A percentile compares a stretch with the other conserved stretches of the same genome.
Conservation (phyloP, 2,329 filamentous ascomycete species). For the Monilinia fructigena region DNA sequence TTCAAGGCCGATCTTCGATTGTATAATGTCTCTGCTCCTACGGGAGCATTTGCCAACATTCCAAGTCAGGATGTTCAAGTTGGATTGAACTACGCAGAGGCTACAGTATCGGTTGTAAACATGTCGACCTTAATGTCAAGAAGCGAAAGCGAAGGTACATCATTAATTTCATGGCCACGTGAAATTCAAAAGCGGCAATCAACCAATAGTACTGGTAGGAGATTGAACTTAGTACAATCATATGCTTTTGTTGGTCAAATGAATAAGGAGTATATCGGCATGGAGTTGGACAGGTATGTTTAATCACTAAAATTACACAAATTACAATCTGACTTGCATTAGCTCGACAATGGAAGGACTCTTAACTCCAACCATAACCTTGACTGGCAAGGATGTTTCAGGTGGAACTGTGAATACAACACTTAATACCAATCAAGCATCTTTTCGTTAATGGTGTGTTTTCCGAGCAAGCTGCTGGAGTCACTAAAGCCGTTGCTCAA, state of each 20-base stretch:
- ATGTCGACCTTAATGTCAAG: conserved; percentile 32
- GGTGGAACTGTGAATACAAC: conserved; percentile 59
- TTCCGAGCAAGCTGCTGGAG: conserved; percentile 44
- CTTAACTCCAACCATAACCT: conserved; percentile 66
- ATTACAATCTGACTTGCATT: conserved; percentile 44
- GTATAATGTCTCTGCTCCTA: conserved; percentile 64
- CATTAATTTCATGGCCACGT: conserved; percentile 36
- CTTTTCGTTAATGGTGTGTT: conserved; percentile 74
- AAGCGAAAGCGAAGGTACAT: conserved; percentile 26
- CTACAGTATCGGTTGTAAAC: conserved; percentile 50
- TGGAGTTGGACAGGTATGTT: conserved; percentile 60
- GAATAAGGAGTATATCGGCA: conserved; percentile 54
- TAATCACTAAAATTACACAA: too few relatives aligned
- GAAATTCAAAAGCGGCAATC: conserved; percentile 29
- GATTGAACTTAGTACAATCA: conserved; percentile 54
- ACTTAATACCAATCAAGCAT: conserved; percentile 67
- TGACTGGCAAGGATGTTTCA: conserved; percentile 55
- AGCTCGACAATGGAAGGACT: conserved; percentile 53
- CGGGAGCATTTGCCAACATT: conserved; percentile 53
- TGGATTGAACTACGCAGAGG: conserved; percentile 54
- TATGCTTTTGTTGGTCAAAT: conserved; percentile 70
- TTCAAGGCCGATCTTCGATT: conserved; percentile 77
- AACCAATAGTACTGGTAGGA: conserved; percentile 1
- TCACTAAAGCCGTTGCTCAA: conserved; percentile 35
- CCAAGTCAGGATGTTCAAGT: conserved; percentile 54